phyloP scores from a whole-genome alignment of 148 eudicot genomes.

The Nepenthes gracilis region DNA sequence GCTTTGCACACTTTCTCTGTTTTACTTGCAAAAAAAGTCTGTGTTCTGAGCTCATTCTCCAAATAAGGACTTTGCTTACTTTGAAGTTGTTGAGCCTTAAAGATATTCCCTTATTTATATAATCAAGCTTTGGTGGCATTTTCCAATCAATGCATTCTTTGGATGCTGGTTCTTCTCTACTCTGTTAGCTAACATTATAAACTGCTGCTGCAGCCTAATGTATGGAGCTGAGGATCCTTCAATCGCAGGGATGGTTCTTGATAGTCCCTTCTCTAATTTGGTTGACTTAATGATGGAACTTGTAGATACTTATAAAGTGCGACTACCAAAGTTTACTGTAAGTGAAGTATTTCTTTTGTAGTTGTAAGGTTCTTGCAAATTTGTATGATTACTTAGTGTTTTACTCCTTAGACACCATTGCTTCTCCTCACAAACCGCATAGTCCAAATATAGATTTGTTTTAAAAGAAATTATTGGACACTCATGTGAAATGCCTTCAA shows the following conservation, averaged over 20 bases:
- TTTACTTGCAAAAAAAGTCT: no score
- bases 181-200: constrained; percentile 2
- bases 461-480: no score
- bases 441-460: no score
- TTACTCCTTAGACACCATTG: no score
- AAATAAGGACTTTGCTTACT: no score
- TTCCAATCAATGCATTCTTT: neutral
- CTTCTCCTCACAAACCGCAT: no score
- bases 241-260: constrained; percentile 98
- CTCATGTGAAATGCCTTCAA: no score
- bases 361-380: neutral
- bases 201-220: constrained; percentile 64
- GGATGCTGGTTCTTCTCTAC: neutral
- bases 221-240: constrained; percentile 99
- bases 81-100: no score
- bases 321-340: constrained; percentile 92
- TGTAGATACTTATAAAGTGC: constrained; percentile 91
- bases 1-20: no score
- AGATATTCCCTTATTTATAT: no score
- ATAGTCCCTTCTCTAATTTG: constrained; percentile 95
- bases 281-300: constrained; percentile 99
- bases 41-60: no score
- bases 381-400: no score
- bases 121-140: neutral
- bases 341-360: constrained; percentile 14